Evolutionary conservation across 2,329 filamentous ascomycete species (phyloP), one percentile per base, ranked within the genome.

Genomic region (Ophiocordyceps camponoti-floridani): DNA sequence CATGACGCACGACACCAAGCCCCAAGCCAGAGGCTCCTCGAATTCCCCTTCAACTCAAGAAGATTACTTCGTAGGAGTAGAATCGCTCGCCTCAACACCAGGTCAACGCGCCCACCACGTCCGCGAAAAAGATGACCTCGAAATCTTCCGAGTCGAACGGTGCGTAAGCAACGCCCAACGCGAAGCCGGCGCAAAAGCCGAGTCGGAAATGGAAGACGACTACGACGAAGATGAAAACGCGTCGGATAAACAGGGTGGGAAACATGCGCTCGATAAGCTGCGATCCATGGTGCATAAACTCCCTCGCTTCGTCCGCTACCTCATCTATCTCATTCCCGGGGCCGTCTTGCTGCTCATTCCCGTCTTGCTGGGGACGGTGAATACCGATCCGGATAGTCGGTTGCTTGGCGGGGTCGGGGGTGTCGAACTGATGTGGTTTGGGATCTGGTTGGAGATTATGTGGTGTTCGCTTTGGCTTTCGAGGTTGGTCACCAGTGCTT

Each of bases 391-490:
- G 2, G 50, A 58, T 4, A 55, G 57, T n/a, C 56, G 62, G 12
- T 57, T 81, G 2, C 76, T 73, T 12, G 72, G 72, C 7, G 72
- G 71, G 2, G 73, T 82, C 3, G 86, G 86, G 1, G 85, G 82
- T 18, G 86, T 94, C 0, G 57, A 77, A 49, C 66, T 95, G 41
- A 66, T 86, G 47, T 96, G 89, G 89, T 95, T 96, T 56, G 84
- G 84, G 28, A 86, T 95, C 49, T 96, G 89, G 89, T 71, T 95
- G 16, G 84, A 94, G 60, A 85, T 94, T 40, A 72, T 95, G 26
- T 96, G 89, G 89, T 70, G 89, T 49, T 86, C 86, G 0, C 69
- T 95, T 0, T 96, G 89, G 89, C 80, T 82, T 18, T 82, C 70
- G 1, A 67, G 72, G 12, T 72, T 76, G 56, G 51, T 69, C 40